Evolutionary conservation across 2,329 filamentous ascomycete species (phyloP).

Genomic region (Pseudogymnoascus sp.): DNA sequence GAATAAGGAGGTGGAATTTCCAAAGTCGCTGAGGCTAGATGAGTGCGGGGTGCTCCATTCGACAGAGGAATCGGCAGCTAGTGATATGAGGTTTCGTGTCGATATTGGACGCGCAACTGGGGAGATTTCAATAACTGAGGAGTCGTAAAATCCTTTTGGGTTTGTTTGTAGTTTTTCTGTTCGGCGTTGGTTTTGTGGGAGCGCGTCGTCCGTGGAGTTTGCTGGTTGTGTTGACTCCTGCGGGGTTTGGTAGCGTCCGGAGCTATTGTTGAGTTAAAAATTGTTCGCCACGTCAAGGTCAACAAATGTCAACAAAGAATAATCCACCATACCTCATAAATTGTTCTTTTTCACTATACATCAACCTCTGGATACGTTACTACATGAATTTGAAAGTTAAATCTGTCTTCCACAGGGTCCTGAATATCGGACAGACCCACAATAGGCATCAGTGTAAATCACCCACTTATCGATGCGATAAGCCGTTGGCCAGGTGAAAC

Average conservation of each 20-base stretch:
- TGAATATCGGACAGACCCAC: not conserved
- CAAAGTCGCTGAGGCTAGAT: conserved; percentile 21
- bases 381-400: not conserved
- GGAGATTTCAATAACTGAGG: not conserved
- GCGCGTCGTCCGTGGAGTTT: not conserved
- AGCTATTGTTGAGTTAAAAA: conserved; percentile 7
- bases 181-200: not conserved
- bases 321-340: conserved; percentile 4
- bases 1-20: conserved; percentile 28
- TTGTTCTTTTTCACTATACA: not conserved
- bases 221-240: conserved; percentile 1
- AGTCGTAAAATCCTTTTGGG: not conserved
- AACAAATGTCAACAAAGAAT: not conserved
- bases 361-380: not conserved
- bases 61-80: not conserved
- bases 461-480: conserved; percentile 6
- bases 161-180: not conserved
- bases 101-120: not conserved
- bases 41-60: conserved; percentile 13
- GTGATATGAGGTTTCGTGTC: not conserved
- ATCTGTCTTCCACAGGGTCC: conserved; percentile 1
- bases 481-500: conserved; percentile 8
- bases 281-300: not conserved
- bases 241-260: not conserved
- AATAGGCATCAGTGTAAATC: conserved; percentile 7